Evolutionary conservation across 257 asterid genomes (phyloP).

Genomic region (Capsicum baccatum): DNA sequence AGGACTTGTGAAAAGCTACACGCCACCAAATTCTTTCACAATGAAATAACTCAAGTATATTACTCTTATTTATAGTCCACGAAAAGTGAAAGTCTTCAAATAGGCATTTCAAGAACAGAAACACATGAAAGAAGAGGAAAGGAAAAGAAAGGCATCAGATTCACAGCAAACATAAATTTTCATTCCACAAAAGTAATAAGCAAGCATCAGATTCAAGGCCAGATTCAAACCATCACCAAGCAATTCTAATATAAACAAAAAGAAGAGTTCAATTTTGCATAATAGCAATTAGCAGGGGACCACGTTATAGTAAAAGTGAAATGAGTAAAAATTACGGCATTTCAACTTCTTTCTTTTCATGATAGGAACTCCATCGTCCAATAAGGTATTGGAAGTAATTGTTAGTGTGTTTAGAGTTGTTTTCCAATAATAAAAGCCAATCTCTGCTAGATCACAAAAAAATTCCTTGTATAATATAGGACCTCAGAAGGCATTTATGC

Average conservation of each 20-base stretch:
- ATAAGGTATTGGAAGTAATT: neutral
- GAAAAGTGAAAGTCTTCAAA: neutral
- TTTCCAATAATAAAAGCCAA: slow-evolving; percentile 10
- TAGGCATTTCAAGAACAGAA: neutral
- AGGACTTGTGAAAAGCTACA: neutral
- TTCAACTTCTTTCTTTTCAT: slow-evolving; percentile 2
- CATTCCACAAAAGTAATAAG: slow-evolving; percentile 30
- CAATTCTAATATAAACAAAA: slow-evolving; percentile 17
- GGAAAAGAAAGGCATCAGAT: slow-evolving; percentile 38
- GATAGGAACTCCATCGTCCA: neutral
- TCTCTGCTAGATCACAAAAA: neutral
- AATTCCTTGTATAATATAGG: neutral
- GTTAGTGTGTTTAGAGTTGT: slow-evolving; percentile 21
- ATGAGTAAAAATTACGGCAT: neutral
- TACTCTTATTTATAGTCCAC: neutral
- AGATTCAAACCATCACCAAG: slow-evolving; percentile 29
- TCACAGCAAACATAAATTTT: slow-evolving; percentile 23
- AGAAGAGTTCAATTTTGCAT: neutral
- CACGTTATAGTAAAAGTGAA: neutral
- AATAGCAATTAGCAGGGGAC: neutral
- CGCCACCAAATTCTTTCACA: neutral
- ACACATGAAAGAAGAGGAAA: slow-evolving; percentile 15
- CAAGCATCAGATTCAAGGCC: slow-evolving; percentile 33
- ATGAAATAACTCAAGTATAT: neutral
- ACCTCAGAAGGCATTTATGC: neutral